phyloP scores from a whole-genome alignment of 148 eudicot genomes.

The Euryodendron excelsum region DNA sequence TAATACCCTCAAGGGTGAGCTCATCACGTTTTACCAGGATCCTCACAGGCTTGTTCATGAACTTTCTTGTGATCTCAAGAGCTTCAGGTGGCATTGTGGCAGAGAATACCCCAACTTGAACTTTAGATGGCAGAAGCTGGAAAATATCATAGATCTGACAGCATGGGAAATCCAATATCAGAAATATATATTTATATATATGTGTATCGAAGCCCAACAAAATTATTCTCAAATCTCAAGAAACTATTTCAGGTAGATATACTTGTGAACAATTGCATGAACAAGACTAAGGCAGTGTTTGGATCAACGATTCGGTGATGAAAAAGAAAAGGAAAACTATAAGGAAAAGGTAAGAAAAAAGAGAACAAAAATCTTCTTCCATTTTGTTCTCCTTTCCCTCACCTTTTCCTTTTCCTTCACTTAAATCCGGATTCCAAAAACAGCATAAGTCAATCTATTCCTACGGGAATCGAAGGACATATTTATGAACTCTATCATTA shows the following conservation, averaged over 20 bases:
- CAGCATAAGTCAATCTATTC: too few species aligned
- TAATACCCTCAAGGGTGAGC: conserved; percentile 52
- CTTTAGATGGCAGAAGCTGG: conserved; percentile 45
- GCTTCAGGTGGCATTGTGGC: conserved; percentile 62
- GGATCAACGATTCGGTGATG: too few species aligned
- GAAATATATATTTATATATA: not conserved
- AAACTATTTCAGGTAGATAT: not conserved
- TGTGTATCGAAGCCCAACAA: too few species aligned
- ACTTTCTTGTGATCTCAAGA: conserved; percentile 49
- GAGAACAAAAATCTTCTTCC: too few species aligned
- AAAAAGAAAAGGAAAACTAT: too few species aligned
- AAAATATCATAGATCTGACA: conserved; percentile 48
- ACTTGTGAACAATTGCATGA: too few species aligned
- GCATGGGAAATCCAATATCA: not conserved
- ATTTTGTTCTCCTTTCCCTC: too few species aligned
- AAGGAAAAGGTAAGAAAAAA: too few species aligned
- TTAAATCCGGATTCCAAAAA: too few species aligned
- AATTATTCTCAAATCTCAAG: not conserved
- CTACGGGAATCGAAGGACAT: not conserved
- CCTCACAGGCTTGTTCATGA: conserved; percentile 52
- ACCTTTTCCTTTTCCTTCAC: too few species aligned
- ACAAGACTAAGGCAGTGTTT: not conserved
- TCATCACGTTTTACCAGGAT: conserved; percentile 53
- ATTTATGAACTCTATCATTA: not conserved
- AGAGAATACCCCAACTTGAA: conserved; percentile 51